Percentiles rank a stretch among this genome's conserved stretches.
phyloP scores from a whole-genome alignment of 2,329 filamentous ascomycete genomes.

The Harringtonia aguacate region DNA sequence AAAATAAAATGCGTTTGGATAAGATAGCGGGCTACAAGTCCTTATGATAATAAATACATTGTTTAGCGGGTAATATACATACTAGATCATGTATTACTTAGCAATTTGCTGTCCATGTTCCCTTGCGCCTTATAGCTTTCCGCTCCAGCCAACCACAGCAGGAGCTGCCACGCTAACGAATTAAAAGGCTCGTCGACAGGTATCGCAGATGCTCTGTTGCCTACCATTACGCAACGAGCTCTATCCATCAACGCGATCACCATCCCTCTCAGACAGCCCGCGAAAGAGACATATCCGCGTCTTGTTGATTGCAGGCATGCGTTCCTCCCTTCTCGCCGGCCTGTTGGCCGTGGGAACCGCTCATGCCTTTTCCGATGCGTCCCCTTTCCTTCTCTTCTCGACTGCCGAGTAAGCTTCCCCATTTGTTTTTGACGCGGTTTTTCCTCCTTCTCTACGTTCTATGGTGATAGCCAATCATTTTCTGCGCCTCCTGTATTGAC shows the following conservation, averaged over 20 bases:
- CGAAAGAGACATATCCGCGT: neutral
- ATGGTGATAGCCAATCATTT: neutral
- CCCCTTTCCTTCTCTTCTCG: slow-evolving; percentile 82
- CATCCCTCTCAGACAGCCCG: neutral
- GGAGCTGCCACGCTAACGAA: too few species aligned
- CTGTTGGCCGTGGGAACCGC: slow-evolving; percentile 46
- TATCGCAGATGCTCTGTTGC: too few species aligned
- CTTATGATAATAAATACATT: too few species aligned
- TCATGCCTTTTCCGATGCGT: slow-evolving; percentile 73
- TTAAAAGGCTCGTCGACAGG: too few species aligned
- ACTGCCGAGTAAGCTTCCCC: slow-evolving; percentile 57
- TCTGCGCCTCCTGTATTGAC: slow-evolving; percentile 13
- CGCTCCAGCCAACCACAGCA: too few species aligned
- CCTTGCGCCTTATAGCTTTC: too few species aligned
- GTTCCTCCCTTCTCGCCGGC: slow-evolving; percentile 38
- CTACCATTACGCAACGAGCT: too few species aligned
- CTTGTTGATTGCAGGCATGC: slow-evolving; percentile 30
- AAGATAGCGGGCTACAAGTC: too few species aligned
- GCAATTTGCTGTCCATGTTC: too few species aligned
- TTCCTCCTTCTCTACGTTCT: neutral
- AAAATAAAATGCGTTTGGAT: neutral
- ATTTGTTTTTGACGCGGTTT: neutral
- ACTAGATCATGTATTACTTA: too few species aligned
- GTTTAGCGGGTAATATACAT: too few species aligned
- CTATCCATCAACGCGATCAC: neutral